Conservation (phyloP, 495 filamentous ascomycete genomes). For the Xylaria intraflava region DNA sequence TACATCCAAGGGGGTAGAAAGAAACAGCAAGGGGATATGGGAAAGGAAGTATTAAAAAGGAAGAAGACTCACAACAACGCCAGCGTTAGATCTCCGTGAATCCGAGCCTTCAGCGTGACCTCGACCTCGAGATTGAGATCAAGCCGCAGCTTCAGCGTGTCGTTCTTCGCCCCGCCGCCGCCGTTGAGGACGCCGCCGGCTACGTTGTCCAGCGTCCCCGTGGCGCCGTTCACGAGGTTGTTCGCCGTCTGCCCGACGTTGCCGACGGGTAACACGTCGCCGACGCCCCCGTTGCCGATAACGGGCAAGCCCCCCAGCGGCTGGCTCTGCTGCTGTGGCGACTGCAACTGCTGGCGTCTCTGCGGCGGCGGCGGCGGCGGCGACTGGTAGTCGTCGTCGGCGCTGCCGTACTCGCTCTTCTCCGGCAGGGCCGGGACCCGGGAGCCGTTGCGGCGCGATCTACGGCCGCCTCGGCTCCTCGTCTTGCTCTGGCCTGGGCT, state of each 20-base stretch:
- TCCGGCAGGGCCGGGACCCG: slow-evolving; percentile 32
- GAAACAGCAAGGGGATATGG: background rate
- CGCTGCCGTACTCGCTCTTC: slow-evolving; percentile 32
- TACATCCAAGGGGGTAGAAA: background rate
- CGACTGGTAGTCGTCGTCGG: slow-evolving; percentile 37
- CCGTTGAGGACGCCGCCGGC: slow-evolving; percentile 37
- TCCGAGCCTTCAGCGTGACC: slow-evolving; percentile 84
- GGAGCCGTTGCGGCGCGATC: slow-evolving; percentile 20
- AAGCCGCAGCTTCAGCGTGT: slow-evolving; percentile 69
- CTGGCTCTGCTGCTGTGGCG: slow-evolving; percentile 30
- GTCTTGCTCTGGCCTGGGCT: slow-evolving; percentile 16
- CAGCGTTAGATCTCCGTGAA: slow-evolving; percentile 83
- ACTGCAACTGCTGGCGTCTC: slow-evolving; percentile 31
- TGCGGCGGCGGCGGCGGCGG: slow-evolving; percentile 24
- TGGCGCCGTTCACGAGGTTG: slow-evolving; percentile 51
- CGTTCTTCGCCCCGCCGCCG: slow-evolving; percentile 48
- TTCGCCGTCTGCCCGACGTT: slow-evolving; percentile 61
- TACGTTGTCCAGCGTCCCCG: slow-evolving; percentile 52
- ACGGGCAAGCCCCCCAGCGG: slow-evolving; percentile 45
- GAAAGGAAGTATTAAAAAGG: background rate
- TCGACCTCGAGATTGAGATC: slow-evolving; percentile 87
- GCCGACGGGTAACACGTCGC: slow-evolving; percentile 37
- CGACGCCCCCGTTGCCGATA: slow-evolving; percentile 31
- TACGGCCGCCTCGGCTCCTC: slow-evolving; percentile 13
- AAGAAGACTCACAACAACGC: slow-evolving; percentile 63